Evolutionary conservation across 768 basidiomycete genomes (phyloP), one percentile per base, ranked within the genome.

Genomic region (Rhodotorula babjevae): DNA sequence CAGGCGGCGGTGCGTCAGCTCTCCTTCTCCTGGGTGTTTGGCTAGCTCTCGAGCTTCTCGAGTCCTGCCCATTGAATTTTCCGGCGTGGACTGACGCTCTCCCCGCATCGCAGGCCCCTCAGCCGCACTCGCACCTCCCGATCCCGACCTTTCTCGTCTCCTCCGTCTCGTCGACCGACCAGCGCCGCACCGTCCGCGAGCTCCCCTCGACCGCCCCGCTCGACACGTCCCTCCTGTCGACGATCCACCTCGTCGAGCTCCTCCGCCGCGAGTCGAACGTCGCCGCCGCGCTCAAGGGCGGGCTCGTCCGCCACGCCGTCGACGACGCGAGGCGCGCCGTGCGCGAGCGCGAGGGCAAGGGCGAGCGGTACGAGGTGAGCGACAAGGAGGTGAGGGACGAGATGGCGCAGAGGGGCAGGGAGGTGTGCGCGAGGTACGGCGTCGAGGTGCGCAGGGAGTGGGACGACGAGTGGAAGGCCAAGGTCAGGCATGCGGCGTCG

Each of bases 381-480:
- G 47, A 55, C 31, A 19, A 12, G 3, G 56, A 59, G 61, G 50
- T 63, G 8, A 44, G 68, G 36, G 23, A 33, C 2, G 72, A 62
- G 47, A 27, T 65, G 44, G 72, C 58, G 55, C 31, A 18, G 40
- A 49, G 44, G 44, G 72, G 72, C 25, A 46, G 49, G 29, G 29
- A n/a, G 23, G 33, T 68, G 16, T 52, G 42, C 19, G 40, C 50
- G 59, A 21, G 14, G 11, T 25, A 46, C 14, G 72, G 67, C 21
- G 61, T 72, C 29, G 58, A 72, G 50, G 44, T 64, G 23, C 60
- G 52, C 49, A 59, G 27, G 55, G 70, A 63, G 50, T 71, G 69
- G 69, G 64, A 66, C 33, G 46, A 25, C 15, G 50, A 40, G 11
- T 67, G 65, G 65, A n/a, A 49, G 40, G 7, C 11, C 21, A 59